Conservation (phyloP, 495 filamentous ascomycete genomes). For the Cladorrhinum samala region DNA sequence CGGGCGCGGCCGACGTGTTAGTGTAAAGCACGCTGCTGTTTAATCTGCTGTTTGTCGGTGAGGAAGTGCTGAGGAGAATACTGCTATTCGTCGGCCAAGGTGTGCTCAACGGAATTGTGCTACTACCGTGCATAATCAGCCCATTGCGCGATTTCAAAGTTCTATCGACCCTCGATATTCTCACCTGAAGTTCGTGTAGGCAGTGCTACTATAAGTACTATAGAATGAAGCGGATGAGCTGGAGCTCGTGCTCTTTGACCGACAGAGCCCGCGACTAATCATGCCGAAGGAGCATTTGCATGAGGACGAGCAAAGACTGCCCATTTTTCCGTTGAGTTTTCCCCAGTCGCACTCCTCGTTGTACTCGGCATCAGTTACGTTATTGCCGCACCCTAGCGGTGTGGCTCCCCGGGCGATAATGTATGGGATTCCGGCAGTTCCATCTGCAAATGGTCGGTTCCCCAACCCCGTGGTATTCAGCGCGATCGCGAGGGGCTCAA, state of each 20-base stretch:
- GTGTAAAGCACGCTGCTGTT: background rate
- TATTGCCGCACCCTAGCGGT: constrained; percentile 42
- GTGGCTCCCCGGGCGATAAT: constrained; percentile 46
- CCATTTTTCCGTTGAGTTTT: constrained; percentile 27
- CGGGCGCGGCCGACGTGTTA: constrained; percentile 1
- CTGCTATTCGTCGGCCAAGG: background rate
- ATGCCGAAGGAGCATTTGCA: constrained; percentile 34
- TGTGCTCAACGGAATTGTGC: background rate
- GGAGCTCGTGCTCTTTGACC: constrained; percentile 12
- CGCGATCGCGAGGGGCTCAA: constrained; percentile 43
- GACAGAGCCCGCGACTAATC: constrained; percentile 23
- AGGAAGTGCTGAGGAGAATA: constrained; percentile 2
- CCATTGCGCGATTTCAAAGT: background rate
- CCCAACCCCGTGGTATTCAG: constrained; percentile 34
- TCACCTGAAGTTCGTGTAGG: constrained; percentile 19
- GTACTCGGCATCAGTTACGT: constrained; percentile 31
- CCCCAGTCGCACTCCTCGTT: constrained; percentile 45
- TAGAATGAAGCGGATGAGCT: constrained; percentile 5
- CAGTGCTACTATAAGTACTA: constrained; percentile 5
- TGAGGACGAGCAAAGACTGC: constrained; percentile 35
- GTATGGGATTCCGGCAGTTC: constrained; percentile 40
- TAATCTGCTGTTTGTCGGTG: constrained; percentile 8
- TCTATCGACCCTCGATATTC: background rate
- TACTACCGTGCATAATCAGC: too few species aligned
- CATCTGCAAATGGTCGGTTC: constrained; percentile 36